phyloP scores from a whole-genome alignment of 331 rosid genomes.

The Acacia pycnantha region DNA sequence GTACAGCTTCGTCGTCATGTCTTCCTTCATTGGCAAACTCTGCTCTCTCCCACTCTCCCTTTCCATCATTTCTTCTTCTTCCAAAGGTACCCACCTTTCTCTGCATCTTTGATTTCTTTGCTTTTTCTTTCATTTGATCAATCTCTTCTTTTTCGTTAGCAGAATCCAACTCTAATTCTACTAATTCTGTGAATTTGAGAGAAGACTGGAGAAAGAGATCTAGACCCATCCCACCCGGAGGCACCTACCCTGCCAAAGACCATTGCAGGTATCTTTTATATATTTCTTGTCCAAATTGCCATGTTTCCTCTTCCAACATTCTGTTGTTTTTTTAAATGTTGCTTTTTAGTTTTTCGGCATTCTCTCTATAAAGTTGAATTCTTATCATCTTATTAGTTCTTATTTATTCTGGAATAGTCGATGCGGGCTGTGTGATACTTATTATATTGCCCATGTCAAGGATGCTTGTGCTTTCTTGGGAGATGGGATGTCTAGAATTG shows the following conservation, averaged over 20 bases:
- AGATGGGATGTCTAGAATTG: slow-evolving; percentile 94
- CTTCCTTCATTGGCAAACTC: slow-evolving; percentile 48
- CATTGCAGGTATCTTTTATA: slow-evolving; percentile 69
- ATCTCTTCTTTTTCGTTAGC: slow-evolving; percentile 7
- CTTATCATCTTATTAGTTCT: background rate
- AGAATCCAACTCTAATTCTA: slow-evolving; percentile 36
- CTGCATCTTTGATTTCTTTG: background rate
- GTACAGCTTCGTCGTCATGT: slow-evolving; percentile 40
- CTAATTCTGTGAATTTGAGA: slow-evolving; percentile 35
- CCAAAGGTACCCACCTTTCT: slow-evolving; percentile 45
- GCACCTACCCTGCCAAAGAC: slow-evolving; percentile 93
- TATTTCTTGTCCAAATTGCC: background rate
- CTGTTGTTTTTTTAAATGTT: background rate
- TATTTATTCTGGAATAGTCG: slow-evolving; percentile 43
- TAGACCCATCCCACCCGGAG: slow-evolving; percentile 86
- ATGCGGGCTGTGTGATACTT: slow-evolving; percentile 95
- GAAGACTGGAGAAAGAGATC: slow-evolving; percentile 89
- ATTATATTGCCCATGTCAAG: slow-evolving; percentile 95
- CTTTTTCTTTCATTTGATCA: background rate
- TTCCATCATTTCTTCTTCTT: slow-evolving; percentile 45
- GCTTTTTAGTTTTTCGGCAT: background rate
- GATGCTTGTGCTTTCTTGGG: slow-evolving; percentile 96
- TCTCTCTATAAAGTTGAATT: background rate
- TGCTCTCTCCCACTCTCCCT: slow-evolving; percentile 46
- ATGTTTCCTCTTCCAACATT: background rate